These are phyloP conservation scores for Pseudocercospora fuligena DNA, from an alignment of 2,329 filamentous ascomycete species.

Conservation along the genomic window DNA sequence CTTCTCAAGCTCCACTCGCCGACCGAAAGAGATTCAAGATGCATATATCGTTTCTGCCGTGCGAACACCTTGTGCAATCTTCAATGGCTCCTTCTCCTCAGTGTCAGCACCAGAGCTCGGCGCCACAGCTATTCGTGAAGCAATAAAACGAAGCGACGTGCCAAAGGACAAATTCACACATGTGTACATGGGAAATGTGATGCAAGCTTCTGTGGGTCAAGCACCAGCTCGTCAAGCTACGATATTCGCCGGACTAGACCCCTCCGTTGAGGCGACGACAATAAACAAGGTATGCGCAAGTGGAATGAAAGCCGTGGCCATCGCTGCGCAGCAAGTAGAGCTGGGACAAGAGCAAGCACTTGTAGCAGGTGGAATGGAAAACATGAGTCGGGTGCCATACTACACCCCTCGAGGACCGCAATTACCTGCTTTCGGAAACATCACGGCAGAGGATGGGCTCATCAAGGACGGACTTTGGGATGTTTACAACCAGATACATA, in stretches of 20 bases:
- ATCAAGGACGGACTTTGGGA: slow-evolving; percentile 96
- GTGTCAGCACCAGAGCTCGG: slow-evolving; percentile 87
- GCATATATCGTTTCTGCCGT: slow-evolving; percentile 92
- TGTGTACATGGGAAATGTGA: slow-evolving; percentile 97
- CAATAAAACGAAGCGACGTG: slow-evolving; percentile 82
- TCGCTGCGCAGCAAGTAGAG: slow-evolving; percentile 94
- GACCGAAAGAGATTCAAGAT: slow-evolving; percentile 74
- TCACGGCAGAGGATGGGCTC: slow-evolving; percentile 87
- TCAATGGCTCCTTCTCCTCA: slow-evolving; percentile 87
- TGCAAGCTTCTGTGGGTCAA: slow-evolving; percentile 83
- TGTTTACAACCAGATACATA: slow-evolving; percentile 95
- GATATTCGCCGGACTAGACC: slow-evolving; percentile 83
- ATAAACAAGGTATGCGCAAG: slow-evolving; percentile 99
- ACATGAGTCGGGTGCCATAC: slow-evolving; percentile 92
- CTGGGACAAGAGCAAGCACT: slow-evolving; percentile 86
- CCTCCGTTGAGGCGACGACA: slow-evolving; percentile 83
- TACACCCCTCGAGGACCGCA: slow-evolving; percentile 83
- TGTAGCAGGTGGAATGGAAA: slow-evolving; percentile 96
- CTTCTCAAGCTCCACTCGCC: slow-evolving; percentile 57
- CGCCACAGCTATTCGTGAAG: slow-evolving; percentile 88
- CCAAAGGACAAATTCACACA: slow-evolving; percentile 81
- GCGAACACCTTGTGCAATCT: slow-evolving; percentile 91
- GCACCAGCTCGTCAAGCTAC: slow-evolving; percentile 88
- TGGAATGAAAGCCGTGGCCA: slow-evolving; percentile 85
- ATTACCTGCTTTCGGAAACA: slow-evolving; percentile 82